Evolutionary conservation across 768 basidiomycete genomes (phyloP), one percentile per base, ranked within the genome.

Genomic region (Tylopilus plumbeoviolaceoides): DNA sequence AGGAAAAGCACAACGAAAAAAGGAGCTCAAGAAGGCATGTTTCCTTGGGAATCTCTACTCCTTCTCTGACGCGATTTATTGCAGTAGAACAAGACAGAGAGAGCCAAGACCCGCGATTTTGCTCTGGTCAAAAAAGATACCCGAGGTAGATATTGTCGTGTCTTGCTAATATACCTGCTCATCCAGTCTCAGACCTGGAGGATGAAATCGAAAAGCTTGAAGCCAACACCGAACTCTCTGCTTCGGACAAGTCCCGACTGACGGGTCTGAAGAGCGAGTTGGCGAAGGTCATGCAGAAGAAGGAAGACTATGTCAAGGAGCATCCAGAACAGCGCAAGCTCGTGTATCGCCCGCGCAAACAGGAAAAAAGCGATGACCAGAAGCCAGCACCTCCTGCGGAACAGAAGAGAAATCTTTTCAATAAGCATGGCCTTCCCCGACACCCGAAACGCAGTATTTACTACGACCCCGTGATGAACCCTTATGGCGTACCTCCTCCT

Each of bases 41-140:
- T 44, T 55, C 54, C 41, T 42, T 49, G 45, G 35, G 41, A 45
- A 48, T 65, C 56, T 67, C 44, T 40, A 40, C 47, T 50, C 20
- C 23, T 23, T 45, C n/a, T 50, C 48, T 59, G 40, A 60, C 51
- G 39, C 47, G 31, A 48, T 48, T 47, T 51, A 60, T 47, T 77
- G 71, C 71, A 83, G 80, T 86, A 95, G 92, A 95, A 98, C 78
- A 98, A 97, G 76, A 72, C 86, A 67, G 85, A 81, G 51, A 78
- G 95, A 51, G 71, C 80, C 46, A 93, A 95, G 72, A 72, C 83
- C 15, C 81, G 91, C 59, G 94, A 98, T 65, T 85, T 94, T 66
- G 78, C 89, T n/a, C 77, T 91, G 28, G 88, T 97, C 39, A 98
- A 98, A 78, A 93, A 92, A 71, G 94, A 98, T 63, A 97, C 94